Evolutionary conservation across 768 basidiomycete genomes (phyloP), one percentile per base, ranked within the genome.

Genomic region (Lactifluus piperatus): DNA sequence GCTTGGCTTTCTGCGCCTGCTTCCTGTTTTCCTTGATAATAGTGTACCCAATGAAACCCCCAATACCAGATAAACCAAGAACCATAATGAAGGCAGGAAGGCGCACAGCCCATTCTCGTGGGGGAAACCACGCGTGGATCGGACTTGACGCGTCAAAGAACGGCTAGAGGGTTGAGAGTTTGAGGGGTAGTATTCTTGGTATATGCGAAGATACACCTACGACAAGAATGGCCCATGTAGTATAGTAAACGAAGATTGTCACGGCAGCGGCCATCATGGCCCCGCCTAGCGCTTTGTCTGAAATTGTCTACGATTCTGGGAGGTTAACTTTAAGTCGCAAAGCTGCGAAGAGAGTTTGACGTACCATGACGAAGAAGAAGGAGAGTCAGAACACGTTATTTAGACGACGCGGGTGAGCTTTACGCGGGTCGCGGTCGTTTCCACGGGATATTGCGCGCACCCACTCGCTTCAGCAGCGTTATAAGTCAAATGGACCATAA

Each of bases 21-120:
- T 80, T 88, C 65, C 76, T 73, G 29, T 85, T 89, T 71, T 93
- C 91, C 67, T 83, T 84, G 54, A 85, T 70, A 56, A 91, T 75
- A 5, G 92, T 91, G 10, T 72, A 76, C 4, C 86, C 89, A n/a
- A 95, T 72, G 71, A 97, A 92, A 39, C 78, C 67, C 11, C 89
- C 90, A 41, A 97, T 86, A 11, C 78, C 85, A n/a, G 84, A 77
- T 37, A 97, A 73, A 6, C 94, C 94, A 9, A 88, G 68, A 5
- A 94, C 77, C 8, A 98, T 80, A 51, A 94, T 74, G 70, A 91
- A 81, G 2, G 89, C 86, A 39, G 94, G 94, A 47, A 97, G 70
- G 20, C 88, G 82, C 51, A 97, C 77, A 10, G 92, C 94, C 92
- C 94, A 97, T 76, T 97, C 92, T 50, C 94, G 78, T 5, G 89